Conservation (phyloP, 208 protist species). For the Leishmania aethiopica region DNA sequence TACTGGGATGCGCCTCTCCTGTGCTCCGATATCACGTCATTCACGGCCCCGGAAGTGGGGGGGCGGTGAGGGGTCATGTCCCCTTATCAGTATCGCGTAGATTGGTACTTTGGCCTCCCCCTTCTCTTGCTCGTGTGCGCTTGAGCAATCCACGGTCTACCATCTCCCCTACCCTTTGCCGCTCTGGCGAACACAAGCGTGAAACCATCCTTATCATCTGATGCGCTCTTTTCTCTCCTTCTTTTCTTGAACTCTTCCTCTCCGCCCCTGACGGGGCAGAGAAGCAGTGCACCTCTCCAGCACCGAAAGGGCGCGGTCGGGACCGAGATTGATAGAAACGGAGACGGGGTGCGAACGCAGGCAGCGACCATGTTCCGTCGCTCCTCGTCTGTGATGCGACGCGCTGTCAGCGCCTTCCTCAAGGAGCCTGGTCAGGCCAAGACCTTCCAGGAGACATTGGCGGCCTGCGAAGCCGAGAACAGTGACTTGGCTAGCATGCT, state of each 20-base stretch:
- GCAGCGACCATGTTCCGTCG: conserved; percentile 45
- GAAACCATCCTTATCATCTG: background rate
- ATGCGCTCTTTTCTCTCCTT: background rate
- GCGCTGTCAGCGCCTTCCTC: conserved; percentile 66
- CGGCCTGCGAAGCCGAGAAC: conserved; percentile 50
- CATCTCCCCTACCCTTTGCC: background rate
- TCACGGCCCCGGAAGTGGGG: too few species aligned
- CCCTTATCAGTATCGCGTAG: background rate
- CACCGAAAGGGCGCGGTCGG: background rate
- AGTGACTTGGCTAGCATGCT: conserved; percentile 74
- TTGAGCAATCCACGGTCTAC: background rate
- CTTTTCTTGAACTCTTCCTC: background rate
- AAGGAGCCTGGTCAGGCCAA: conserved; percentile 52
- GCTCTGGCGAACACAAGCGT: background rate
- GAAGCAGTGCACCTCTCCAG: background rate
- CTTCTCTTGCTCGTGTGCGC: background rate
- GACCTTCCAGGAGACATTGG: conserved; percentile 60
- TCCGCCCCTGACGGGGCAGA: background rate
- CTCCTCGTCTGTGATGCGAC: conserved; percentile 27
- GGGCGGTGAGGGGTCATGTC: background rate
- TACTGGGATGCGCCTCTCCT: background rate
- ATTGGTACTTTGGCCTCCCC: background rate
- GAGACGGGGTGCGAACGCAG: background rate
- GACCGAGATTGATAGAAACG: background rate
- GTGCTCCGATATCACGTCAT: background rate